These are phyloP conservation scores for Phytophthora niederhauseri DNA, from an alignment of 352 stramenopile genomes.

Conservation along the genomic window DNA sequence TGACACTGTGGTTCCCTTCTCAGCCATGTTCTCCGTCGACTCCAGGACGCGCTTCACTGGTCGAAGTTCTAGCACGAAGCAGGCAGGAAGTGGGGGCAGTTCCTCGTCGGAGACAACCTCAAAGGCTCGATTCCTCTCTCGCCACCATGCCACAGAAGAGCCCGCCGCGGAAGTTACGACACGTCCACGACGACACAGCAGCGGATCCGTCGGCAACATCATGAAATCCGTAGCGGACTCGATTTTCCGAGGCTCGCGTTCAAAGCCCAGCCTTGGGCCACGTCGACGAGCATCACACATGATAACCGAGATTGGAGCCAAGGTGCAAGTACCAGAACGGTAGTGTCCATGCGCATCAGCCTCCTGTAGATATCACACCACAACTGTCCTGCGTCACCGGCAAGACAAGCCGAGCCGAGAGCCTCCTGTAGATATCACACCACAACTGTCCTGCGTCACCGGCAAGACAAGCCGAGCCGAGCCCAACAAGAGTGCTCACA, in stretches of 20 bases:
- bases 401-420: constrained; percentile 1
- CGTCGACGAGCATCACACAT: constrained; percentile 52
- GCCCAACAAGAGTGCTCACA: neutral
- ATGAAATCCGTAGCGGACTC: constrained; percentile 59
- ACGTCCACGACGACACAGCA: constrained; percentile 44
- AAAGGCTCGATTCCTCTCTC: constrained; percentile 17
- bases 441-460: neutral
- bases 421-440: neutral
- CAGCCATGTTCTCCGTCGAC: constrained; percentile 73
- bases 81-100: constrained; percentile 40
- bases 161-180: constrained; percentile 5
- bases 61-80: constrained; percentile 41
- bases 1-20: constrained; percentile 67
- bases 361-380: neutral
- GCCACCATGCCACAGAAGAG: constrained; percentile 22
- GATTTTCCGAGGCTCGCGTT: constrained; percentile 48
- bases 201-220: constrained; percentile 62
- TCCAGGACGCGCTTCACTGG: constrained; percentile 47
- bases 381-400: neutral
- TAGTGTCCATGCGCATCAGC: constrained; percentile 12
- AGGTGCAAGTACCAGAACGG: constrained; percentile 11
- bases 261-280: constrained; percentile 38
- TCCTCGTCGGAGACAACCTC: constrained; percentile 47
- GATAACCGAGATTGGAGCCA: constrained; percentile 47
- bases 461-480: neutral